Evolutionary conservation across 169 alveolate genomes (phyloP).

Genomic region (Amoebophrya sp.): DNA sequence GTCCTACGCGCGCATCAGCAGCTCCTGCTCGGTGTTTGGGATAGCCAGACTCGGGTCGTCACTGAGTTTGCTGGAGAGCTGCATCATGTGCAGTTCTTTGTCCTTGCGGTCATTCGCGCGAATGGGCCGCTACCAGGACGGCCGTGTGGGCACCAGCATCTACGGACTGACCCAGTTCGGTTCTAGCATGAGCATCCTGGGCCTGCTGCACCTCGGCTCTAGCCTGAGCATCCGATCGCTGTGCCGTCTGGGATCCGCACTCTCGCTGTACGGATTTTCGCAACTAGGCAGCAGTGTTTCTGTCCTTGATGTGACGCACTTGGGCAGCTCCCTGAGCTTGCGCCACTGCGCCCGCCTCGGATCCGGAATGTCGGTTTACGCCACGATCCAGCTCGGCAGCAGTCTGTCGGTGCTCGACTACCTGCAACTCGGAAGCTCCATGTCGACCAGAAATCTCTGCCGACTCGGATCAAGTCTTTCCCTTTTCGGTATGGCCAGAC

Average conservation of each 20-base stretch:
- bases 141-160: neutral
- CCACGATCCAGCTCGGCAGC: slow-evolving; percentile 33
- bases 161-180: neutral
- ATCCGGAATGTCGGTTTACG: slow-evolving; percentile 15
- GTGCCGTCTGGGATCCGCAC: neutral
- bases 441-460: slow-evolving; percentile 28
- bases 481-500: slow-evolving; percentile 32
- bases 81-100: slow-evolving; percentile 22
- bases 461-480: slow-evolving; percentile 31
- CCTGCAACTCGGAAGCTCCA: slow-evolving; percentile 39
- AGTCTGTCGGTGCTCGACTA: slow-evolving; percentile 34
- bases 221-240: neutral
- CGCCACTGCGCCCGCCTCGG: slow-evolving; percentile 32
- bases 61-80: neutral
- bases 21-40: neutral
- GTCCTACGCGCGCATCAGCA: neutral
- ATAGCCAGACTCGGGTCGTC: slow-evolving; percentile 12
- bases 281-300: too few species aligned
- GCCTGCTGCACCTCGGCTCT: neutral
- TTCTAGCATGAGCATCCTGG: neutral
- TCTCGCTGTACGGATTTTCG: too few species aligned
- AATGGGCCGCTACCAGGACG: slow-evolving; percentile 21
- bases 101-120: slow-evolving; percentile 1
- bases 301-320: too few species aligned
- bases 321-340: slow-evolving; percentile 27